A percentile compares a stretch with the other conserved stretches of the same genome.
Evolutionary conservation across 495 filamentous ascomycete genomes (phyloP).

Genomic region (Bryoglossum gracile): DNA sequence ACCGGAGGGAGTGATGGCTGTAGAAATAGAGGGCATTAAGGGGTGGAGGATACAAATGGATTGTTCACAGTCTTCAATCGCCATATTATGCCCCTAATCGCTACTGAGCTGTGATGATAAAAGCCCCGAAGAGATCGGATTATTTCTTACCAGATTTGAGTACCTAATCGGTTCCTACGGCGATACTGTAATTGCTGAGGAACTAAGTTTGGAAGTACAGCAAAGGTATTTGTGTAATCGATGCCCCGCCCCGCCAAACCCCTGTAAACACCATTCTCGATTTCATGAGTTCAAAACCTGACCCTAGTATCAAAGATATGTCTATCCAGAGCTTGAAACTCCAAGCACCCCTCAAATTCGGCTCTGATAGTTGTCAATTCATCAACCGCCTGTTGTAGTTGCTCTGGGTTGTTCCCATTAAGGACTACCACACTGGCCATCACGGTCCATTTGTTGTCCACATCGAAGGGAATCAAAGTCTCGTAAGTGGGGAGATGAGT

Average conservation of each 20-base stretch:
- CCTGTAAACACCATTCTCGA: too few species aligned
- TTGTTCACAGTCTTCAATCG: background rate
- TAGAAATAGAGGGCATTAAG: slow-evolving; percentile 13
- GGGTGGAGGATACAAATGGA: slow-evolving; percentile 5
- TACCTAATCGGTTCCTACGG: too few species aligned
- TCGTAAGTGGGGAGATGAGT: slow-evolving; percentile 11
- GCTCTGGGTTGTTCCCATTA: slow-evolving; percentile 14
- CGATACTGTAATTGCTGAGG: too few species aligned
- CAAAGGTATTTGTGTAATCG: too few species aligned
- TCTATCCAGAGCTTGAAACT: slow-evolving; percentile 19
- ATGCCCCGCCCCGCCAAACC: too few species aligned
- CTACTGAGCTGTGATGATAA: too few species aligned
- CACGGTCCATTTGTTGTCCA: slow-evolving; percentile 24
- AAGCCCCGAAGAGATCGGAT: too few species aligned
- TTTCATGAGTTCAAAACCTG: too few species aligned
- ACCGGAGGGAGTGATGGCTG: background rate
- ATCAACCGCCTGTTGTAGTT: slow-evolving; percentile 15
- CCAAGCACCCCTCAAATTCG: slow-evolving; percentile 19
- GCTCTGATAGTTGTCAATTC: slow-evolving; percentile 17
- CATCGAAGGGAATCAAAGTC: slow-evolving; percentile 14
- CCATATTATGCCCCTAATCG: too few species aligned
- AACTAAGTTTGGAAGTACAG: too few species aligned
- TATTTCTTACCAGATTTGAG: too few species aligned
- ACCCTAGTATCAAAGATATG: slow-evolving; percentile 24
- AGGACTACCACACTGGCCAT: slow-evolving; percentile 9